phyloP scores from a whole-genome alignment of 129 eudicot genomes.

The Smallanthus sonchifolius region DNA sequence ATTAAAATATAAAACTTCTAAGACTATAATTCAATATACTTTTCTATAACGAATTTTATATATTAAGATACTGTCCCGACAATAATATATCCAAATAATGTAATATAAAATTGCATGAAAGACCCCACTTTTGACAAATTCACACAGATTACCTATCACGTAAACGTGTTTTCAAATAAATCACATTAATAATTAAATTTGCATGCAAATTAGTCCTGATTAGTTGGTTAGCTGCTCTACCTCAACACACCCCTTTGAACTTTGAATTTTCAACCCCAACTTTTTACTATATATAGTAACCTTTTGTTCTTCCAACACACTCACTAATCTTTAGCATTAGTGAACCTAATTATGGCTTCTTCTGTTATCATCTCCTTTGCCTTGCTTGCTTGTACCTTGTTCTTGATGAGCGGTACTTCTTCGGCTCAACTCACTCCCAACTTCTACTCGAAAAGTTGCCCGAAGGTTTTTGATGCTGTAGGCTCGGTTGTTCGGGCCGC shows the following conservation, averaged over 20 bases:
- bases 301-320: background rate
- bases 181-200: background rate
- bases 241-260: background rate
- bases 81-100: background rate
- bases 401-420: conserved; percentile 27
- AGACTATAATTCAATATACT: too few relatives aligned
- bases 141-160: conserved; percentile 8
- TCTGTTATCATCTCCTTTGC: conserved; percentile 15
- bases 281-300: conserved; percentile 11
- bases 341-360: conserved; percentile 13
- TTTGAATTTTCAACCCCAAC: background rate
- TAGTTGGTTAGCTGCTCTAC: conserved; percentile 30
- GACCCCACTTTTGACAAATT: conserved; percentile 11
- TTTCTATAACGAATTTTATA: too few relatives aligned
- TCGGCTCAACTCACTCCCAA: conserved; percentile 40
- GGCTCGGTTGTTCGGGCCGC: conserved; percentile 34
- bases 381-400: conserved; percentile 26
- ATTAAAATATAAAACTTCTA: too few relatives aligned
- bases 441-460: conserved; percentile 52
- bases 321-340: background rate
- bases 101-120: background rate
- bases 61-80: too few relatives aligned
- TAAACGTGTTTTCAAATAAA: background rate
- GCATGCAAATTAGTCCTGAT: conserved; percentile 6
- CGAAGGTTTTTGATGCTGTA: conserved; percentile 33